Evolutionary conservation across 495 filamentous ascomycete species (phyloP).

Genomic region (Xylaria sp.): DNA sequence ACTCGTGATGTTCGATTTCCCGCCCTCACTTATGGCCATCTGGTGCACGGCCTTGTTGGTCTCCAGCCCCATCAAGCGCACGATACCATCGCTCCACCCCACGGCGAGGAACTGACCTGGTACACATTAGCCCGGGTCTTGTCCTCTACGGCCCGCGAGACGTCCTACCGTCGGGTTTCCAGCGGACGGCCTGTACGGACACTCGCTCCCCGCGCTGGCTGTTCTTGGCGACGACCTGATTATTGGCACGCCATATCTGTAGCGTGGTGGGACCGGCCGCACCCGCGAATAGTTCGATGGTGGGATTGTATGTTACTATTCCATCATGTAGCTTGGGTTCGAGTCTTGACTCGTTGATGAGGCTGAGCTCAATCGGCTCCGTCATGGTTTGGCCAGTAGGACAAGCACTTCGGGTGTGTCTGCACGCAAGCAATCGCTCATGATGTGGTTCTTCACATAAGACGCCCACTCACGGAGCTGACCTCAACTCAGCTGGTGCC

Average conservation of each 20-base stretch:
- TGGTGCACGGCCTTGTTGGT: slow-evolving; percentile 80
- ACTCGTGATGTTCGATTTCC: slow-evolving; percentile 60
- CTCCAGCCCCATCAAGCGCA: slow-evolving; percentile 76
- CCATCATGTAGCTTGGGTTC: slow-evolving; percentile 43
- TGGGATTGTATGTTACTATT: slow-evolving; percentile 76
- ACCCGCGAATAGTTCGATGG: slow-evolving; percentile 81
- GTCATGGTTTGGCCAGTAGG: slow-evolving; percentile 36
- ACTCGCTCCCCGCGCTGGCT: slow-evolving; percentile 56
- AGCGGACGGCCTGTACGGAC: slow-evolving; percentile 64
- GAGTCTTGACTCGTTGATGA: slow-evolving; percentile 54
- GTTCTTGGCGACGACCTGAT: slow-evolving; percentile 54
- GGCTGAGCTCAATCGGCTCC: slow-evolving; percentile 42
- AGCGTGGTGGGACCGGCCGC: slow-evolving; percentile 73
- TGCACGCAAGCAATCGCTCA: slow-evolving; percentile 28
- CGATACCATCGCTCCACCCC: slow-evolving; percentile 73
- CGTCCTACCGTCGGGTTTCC: slow-evolving; percentile 79
- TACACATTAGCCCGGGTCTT: slow-evolving; percentile 20
- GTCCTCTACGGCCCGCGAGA: background rate
- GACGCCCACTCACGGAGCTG: background rate
- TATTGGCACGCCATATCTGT: slow-evolving; percentile 64
- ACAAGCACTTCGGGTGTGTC: slow-evolving; percentile 17
- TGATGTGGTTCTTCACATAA: slow-evolving; percentile 24
- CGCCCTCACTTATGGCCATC: slow-evolving; percentile 54
- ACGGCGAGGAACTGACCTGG: slow-evolving; percentile 79
- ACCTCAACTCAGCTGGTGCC: background rate